A percentile compares a stretch with the other conserved stretches of the same genome.
These are phyloP conservation scores for Knufia petricola DNA, from an alignment of 2,329 filamentous ascomycete species.

Conservation along the genomic window DNA sequence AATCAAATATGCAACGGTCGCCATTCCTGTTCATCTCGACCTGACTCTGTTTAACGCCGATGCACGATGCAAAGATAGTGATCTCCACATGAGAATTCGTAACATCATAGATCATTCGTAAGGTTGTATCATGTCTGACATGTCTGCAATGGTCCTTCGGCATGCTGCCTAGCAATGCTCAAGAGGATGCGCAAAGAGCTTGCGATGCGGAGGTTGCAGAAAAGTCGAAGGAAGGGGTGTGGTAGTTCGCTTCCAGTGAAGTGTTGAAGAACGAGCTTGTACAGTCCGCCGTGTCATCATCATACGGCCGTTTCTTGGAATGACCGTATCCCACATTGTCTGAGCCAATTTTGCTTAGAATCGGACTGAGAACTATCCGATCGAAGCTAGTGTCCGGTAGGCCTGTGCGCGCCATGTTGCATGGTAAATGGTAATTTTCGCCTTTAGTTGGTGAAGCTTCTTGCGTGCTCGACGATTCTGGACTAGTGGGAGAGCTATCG, in stretches of 20 bases:
- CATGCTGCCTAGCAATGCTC: neutral
- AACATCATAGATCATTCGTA: neutral
- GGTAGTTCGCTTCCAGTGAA: constrained; percentile 10
- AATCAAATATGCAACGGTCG: constrained; percentile 9
- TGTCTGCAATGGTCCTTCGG: neutral
- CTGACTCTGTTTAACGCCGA: neutral
- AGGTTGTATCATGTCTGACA: neutral
- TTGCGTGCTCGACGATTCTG: constrained; percentile 15
- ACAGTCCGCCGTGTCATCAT: constrained; percentile 16
- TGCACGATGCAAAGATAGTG: neutral
- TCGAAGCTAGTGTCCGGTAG: constrained; percentile 15
- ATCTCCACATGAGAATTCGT: neutral
- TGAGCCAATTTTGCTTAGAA: constrained; percentile 15
- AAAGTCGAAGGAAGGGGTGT: constrained; percentile 13
- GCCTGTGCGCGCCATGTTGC: constrained; percentile 14
- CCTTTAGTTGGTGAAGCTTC: constrained; percentile 12
- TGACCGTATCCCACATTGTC: constrained; percentile 14
- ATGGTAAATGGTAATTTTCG: constrained; percentile 11
- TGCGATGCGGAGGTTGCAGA: constrained; percentile 17
- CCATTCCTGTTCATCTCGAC: constrained; percentile 11
- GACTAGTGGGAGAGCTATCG: constrained; percentile 14
- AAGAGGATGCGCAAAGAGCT: constrained; percentile 20
- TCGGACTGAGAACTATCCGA: constrained; percentile 17
- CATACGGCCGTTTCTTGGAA: constrained; percentile 16
- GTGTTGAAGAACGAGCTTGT: constrained; percentile 12